Base-by-base conservation (phyloP, 495 filamentous ascomycete species). In the Haplographium delicatum region DNA sequence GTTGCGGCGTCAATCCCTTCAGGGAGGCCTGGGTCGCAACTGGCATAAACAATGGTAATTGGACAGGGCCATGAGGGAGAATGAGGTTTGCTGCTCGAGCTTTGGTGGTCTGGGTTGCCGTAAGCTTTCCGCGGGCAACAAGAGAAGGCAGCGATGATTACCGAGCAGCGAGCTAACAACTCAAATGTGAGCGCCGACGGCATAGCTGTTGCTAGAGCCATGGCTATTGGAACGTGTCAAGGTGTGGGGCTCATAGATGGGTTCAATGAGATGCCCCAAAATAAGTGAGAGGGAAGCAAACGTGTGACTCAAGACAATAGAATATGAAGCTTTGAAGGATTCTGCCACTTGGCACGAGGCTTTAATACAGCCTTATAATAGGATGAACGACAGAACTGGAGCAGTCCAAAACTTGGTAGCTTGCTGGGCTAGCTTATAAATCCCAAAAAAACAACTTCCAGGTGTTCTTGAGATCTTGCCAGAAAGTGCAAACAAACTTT, bases 1-100 rank as follows among this genome's bases (percentile, higher is more conserved):
- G 93, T 54, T 91, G 85, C 2, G 91, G 88, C 23, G 93, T 96
- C 47, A 99, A 69, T 23, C 93, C 93, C 65, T 99, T 99, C 25
- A 99, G 71, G 0, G 91, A 91, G 0, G 87, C 93, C 67, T 99
- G 93, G n/a, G 93, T 97, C 15, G 94, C 93, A 24, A 97, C 93
- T 15, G 93, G 93, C 90, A 97, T 97, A 67, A 97, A 99, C 19
- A 96, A 81, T 2, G 93, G 93, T 9, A 96, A 77, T 44, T 85
- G 77, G 11, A 97, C 90, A 0, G 84, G 75, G 58, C 93, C 93
- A 79, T 97, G 94, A 28, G 93, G 93, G 1, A 99, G 82, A 10
- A 82, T 81, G 39, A 99, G 79, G 47, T 83, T 81, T 47, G 91
- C 88, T n/a, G 93, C 93, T 54, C 93, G 84, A 10, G 93, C 93